These are phyloP conservation scores for Clonostachys solani DNA, from an alignment of 2,329 filamentous ascomycete species.

Conservation along the genomic window DNA sequence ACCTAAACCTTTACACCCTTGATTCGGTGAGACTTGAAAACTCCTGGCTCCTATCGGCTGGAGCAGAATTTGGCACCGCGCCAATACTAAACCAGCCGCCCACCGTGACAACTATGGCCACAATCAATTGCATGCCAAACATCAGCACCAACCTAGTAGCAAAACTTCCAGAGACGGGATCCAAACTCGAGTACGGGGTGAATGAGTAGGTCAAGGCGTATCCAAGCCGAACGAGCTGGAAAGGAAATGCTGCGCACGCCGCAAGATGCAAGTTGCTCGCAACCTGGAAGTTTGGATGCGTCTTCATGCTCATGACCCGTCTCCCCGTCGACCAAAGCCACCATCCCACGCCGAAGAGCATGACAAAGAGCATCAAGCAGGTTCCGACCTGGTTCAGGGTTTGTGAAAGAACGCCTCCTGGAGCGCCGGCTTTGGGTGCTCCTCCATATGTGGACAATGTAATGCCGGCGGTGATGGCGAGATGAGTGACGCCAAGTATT, in stretches of 20 bases:
- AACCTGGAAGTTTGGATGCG: background rate
- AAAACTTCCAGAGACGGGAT: background rate
- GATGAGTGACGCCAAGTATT: background rate
- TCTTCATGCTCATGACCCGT: background rate
- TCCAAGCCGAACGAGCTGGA: background rate
- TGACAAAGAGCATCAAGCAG: background rate
- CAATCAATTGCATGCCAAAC: background rate
- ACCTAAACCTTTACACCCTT: no score
- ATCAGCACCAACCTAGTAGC: background rate
- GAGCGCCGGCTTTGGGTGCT: background rate
- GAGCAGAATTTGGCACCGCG: no score
- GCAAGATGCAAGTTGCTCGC: background rate
- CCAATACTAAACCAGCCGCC: background rate
- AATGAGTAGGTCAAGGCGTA: background rate
- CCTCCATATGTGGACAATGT: background rate
- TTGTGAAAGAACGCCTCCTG: background rate
- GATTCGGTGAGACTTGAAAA: no score
- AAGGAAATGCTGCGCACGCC: background rate
- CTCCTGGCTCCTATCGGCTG: no score
- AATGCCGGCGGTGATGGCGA: background rate
- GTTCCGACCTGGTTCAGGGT: background rate
- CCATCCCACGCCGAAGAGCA: background rate
- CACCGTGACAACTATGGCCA: background rate
- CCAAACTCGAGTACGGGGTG: background rate
- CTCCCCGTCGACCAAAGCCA: background rate